Conservation (phyloP, 495 filamentous ascomycete species). For the Hypoxylon lienhwacheense region DNA sequence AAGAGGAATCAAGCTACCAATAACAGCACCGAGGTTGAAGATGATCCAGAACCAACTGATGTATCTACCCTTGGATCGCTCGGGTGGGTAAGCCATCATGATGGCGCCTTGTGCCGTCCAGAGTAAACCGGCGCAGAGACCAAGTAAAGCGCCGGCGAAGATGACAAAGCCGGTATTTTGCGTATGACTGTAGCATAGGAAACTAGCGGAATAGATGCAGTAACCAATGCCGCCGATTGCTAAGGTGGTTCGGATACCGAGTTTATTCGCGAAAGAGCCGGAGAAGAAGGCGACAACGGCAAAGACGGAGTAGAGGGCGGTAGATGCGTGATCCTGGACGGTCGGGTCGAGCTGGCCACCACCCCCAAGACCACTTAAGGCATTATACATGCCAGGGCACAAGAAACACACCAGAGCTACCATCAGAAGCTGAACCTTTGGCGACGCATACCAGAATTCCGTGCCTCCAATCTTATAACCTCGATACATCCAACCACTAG, state of each 20-base stretch:
- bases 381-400: conserved; percentile 87
- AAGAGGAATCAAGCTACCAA: conserved; percentile 83
- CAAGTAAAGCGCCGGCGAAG: conserved; percentile 72
- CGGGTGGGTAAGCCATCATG: conserved; percentile 92
- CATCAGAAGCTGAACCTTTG: conserved; percentile 70
- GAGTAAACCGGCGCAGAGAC: conserved; percentile 79
- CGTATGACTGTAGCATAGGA: conserved; percentile 82
- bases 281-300: conserved; percentile 86
- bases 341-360: conserved; percentile 66
- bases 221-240: conserved; percentile 85
- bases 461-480: conserved; percentile 56
- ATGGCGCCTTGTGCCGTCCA: conserved; percentile 94
- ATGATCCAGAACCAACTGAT: conserved; percentile 94
- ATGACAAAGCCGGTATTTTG: conserved; percentile 74
- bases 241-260: conserved; percentile 73
- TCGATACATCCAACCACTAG: conserved; percentile 70
- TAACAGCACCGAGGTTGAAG: conserved; percentile 91
- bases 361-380: conserved; percentile 72
- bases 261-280: conserved; percentile 73
- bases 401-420: conserved; percentile 87
- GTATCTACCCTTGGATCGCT: conserved; percentile 80
- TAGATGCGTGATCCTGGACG: conserved; percentile 65
- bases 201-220: conserved; percentile 75
- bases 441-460: conserved; percentile 74
- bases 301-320: conserved; percentile 70